Conservation (phyloP, 805 yeast species). For the Monosporozyma yasuniensis region DNA sequence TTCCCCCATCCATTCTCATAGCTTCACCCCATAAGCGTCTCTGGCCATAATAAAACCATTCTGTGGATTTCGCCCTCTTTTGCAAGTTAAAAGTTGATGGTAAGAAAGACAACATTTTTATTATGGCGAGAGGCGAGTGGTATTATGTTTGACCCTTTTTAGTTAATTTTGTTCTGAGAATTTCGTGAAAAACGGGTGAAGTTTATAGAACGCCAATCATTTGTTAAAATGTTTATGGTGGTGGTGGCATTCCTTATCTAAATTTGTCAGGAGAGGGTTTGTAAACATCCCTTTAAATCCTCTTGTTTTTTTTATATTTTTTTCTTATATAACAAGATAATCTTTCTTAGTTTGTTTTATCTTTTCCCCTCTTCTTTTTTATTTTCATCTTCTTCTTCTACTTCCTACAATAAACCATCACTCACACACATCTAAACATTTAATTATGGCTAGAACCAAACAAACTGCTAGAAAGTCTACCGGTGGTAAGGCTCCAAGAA, state of each 20-base stretch:
- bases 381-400: not conserved
- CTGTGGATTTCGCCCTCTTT: not conserved
- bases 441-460: conserved; percentile 77
- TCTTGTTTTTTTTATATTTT: not conserved
- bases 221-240: too few relatives aligned
- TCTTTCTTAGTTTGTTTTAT: not conserved
- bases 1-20: not conserved
- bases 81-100: not conserved
- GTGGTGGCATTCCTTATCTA: too few relatives aligned
- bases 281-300: not conserved
- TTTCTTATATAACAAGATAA: not conserved
- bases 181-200: not conserved
- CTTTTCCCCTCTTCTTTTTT: not conserved
- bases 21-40: not conserved
- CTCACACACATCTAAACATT: not conserved
- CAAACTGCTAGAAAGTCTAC: conserved; percentile 93
- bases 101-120: not conserved
- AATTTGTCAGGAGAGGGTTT: not conserved
- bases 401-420: not conserved
- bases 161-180: not conserved
- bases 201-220: not conserved
- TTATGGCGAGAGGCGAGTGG: not conserved
- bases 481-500: conserved; percentile 96
- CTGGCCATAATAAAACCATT: not conserved
- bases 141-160: not conserved